Evolutionary conservation across 2,329 filamentous ascomycete genomes (phyloP), one percentile per base, ranked within the genome.

Genomic region (Nannizzia gypsea): DNA sequence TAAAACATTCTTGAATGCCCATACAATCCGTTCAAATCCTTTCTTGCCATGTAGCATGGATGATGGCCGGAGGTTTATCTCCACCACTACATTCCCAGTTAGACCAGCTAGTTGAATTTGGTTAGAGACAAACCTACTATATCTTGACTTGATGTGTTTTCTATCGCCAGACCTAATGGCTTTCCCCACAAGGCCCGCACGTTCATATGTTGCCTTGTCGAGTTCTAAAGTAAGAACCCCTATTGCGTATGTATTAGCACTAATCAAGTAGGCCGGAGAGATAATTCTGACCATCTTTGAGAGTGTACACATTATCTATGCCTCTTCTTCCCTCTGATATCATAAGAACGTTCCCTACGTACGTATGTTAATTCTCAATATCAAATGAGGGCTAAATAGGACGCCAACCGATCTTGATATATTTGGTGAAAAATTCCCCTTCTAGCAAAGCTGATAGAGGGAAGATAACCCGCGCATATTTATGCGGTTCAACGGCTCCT

Each of bases 31-130:
- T 63, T 91, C 86, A 67, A 95, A 96, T 0, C 85, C 87, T 64
- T 87, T 90, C 71, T 90, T 93, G 2, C 90, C 90, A 59, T 85
- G 86, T 6, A 89, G 71, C 89, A 96, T 96, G 0, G 85, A 85
- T 0, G 85, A 81, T 3, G 80, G 77, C 17, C 85, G 82, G 28
- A 99, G 80, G 62, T 97, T 85, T 57, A 87, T 78, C 66, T 92
- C 83, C 52, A 97, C 82, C 28, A 86, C 88, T 93, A 52, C 52
- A 24, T 54, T 9, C 38, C 36, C 36, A 22, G 24, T 11, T 36
- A 20, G 31, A 36, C 13, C 13, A 36, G 9, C 31, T 13, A 36
- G 1, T 9, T 28, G 9, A 9, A 28, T 31, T 15, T 17, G 5
- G n/a, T n/a, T 13, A 11, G 3, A 20, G 38, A 24, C 66, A 73